Percentiles rank a stretch among this genome's conserved stretches.
Conservation (phyloP, 2,329 filamentous ascomycete genomes). For the Arachnopeziza araneosa region DNA sequence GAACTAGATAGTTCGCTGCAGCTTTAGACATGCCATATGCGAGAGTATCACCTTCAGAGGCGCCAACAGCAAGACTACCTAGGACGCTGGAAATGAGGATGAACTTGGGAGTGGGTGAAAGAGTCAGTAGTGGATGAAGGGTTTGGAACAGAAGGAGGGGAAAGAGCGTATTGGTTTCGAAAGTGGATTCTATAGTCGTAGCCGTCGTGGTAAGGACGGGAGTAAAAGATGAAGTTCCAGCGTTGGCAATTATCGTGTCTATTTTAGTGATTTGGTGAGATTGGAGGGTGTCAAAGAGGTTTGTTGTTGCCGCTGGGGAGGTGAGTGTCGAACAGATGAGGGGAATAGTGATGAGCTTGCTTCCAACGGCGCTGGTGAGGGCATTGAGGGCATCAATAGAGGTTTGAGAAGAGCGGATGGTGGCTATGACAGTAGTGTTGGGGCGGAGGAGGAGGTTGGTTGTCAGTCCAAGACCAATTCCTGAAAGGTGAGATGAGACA, state of each 20-base stretch:
- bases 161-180: slow-evolving; percentile 41
- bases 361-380: slow-evolving; percentile 19
- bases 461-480: slow-evolving; percentile 31
- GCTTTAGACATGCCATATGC: slow-evolving; percentile 41
- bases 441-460: slow-evolving; percentile 33
- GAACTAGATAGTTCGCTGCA: slow-evolving; percentile 32
- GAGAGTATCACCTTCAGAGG: slow-evolving; percentile 10
- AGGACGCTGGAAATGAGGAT: slow-evolving; percentile 32
- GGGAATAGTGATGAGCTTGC: slow-evolving; percentile 34
- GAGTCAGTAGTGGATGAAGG: slow-evolving; percentile 34
- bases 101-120: slow-evolving; percentile 34
- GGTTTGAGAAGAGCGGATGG: slow-evolving; percentile 29
- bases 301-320: slow-evolving; percentile 26
- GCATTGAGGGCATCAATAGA: slow-evolving; percentile 24
- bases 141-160: slow-evolving; percentile 41
- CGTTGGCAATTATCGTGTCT: slow-evolving; percentile 47
- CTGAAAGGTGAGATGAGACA: slow-evolving; percentile 11
- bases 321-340: slow-evolving; percentile 19
- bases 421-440: slow-evolving; percentile 36
- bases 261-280: slow-evolving; percentile 35
- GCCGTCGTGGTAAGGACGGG: slow-evolving; percentile 30
- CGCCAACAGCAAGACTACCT: slow-evolving; percentile 16
- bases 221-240: slow-evolving; percentile 31
- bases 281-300: not conserved
- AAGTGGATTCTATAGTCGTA: slow-evolving; percentile 33